phyloP scores from a whole-genome alignment of 1,284 basidiomycete genomes.

The Ganoderma boninense region DNA sequence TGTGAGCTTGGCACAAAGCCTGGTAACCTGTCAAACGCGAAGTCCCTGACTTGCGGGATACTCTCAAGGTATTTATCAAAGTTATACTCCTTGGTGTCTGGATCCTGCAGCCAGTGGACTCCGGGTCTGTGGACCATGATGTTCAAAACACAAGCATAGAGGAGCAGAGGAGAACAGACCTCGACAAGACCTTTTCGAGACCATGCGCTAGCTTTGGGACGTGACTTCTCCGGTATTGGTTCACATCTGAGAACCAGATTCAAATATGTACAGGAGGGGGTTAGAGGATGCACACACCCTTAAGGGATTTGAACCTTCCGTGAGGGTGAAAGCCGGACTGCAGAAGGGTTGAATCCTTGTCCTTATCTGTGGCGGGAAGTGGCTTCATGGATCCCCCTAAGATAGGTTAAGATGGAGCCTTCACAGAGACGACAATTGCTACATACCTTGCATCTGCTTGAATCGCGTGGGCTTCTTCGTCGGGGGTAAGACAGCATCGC shows the following conservation, averaged over 20 bases:
- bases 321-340: background rate
- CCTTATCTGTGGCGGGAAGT: background rate
- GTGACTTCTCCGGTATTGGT: constrained; percentile 57
- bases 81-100: constrained; percentile 88
- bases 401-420: background rate
- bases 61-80: constrained; percentile 76
- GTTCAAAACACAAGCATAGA: background rate
- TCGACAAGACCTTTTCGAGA: constrained; percentile 87
- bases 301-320: constrained; percentile 11
- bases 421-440: background rate
- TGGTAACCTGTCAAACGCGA: constrained; percentile 86
- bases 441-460: constrained; percentile 13
- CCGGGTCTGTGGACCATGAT: constrained; percentile 67
- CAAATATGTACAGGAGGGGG: background rate
- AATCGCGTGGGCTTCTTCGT: background rate
- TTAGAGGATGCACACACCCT: constrained; percentile 18
- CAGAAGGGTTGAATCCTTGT: background rate
- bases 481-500: background rate
- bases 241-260: constrained; percentile 29
- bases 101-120: constrained; percentile 92
- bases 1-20: constrained; percentile 85
- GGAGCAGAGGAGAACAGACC: constrained; percentile 54
- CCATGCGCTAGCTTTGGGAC: constrained; percentile 81
- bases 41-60: constrained; percentile 86
- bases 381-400: constrained; percentile 16